Conservation (phyloP, 108 stramenopile species). For the Skeletonema tropicum region DNA sequence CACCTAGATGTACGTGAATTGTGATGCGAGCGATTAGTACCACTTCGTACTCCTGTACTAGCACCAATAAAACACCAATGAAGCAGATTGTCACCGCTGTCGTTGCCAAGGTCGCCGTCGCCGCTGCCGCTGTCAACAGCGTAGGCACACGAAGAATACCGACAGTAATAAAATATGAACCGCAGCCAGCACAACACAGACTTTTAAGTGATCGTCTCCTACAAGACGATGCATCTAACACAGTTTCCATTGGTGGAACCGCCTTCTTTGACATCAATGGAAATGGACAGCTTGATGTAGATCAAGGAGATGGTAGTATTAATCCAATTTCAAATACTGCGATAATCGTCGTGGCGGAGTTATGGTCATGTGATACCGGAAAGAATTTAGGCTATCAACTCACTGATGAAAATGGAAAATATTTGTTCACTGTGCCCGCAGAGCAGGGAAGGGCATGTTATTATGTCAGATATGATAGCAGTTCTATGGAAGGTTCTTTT, state of each 20-base stretch:
- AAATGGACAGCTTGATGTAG: not conserved
- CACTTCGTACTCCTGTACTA: too few relatives aligned
- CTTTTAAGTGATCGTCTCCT: not conserved
- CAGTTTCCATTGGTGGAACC: not conserved
- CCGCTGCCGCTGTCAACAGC: not conserved
- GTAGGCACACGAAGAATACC: not conserved
- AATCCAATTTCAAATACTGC: not conserved
- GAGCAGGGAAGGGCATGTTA: not conserved
- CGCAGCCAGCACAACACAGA: not conserved
- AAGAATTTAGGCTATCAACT: not conserved
- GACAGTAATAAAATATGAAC: not conserved
- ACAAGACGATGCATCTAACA: not conserved
- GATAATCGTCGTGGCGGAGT: not conserved
- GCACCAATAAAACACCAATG: not conserved
- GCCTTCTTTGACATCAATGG: conserved; percentile 2
- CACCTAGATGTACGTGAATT: too few relatives aligned
- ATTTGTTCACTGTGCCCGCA: not conserved
- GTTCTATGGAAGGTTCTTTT: not conserved
- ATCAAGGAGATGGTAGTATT: not conserved
- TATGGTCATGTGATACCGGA: not conserved
- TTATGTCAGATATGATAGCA: conserved; percentile 1
- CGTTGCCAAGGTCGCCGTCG: not conserved
- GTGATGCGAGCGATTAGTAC: too few relatives aligned
- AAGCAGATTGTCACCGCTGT: not conserved
- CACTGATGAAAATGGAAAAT: not conserved